Base-by-base conservation (phyloP, 1,284 basidiomycete genomes). In the Trametes pubescens region DNA sequence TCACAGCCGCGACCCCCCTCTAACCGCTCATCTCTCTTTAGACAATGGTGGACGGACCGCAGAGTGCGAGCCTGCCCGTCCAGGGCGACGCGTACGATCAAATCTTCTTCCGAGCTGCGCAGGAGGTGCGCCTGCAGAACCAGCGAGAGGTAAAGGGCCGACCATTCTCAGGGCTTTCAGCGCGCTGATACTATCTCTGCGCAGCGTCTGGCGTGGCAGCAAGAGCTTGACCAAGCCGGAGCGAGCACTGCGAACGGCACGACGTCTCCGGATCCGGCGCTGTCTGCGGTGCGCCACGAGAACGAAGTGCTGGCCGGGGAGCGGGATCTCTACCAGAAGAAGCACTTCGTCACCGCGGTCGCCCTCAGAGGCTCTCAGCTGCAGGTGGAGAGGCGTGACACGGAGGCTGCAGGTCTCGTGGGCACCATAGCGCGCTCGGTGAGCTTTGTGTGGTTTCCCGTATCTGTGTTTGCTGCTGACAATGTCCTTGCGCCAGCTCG, bases 341-440 rank as follows among this genome's bases (percentile, higher is more conserved):
- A 52, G 35, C 35, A 38, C 35, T 52, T 52, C 22, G 51, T 16
- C 22, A 40, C 35, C 13, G 22, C 49, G 21, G 51, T 40, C 22
- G 54, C 54, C 38, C 54, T 56, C 9, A 46, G 32, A 44, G 32
- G 32, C 35, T 57, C 55, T 32, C 35, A 51, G 49, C 29, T 43
- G 22, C 38, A 55, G 24, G 47, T 34, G 16, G 40, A 26, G 35
- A 51, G 43, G 43, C 49, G 13, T 24, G 44, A 61, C 10, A 21
- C n/a, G 59, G 24, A 29, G 38, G 24, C 26, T 8, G 53, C 34
- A 54, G n/a, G 32, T 10, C 46, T 51, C 18, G 29, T 51, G 2
- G 32, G 49, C 32, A 51, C 10, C 49, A 34, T 51, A 32, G 49
- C 32, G 49, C 29, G 43, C 26, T 26, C n/a, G 40, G 43, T 46